Conservation (phyloP, 2,329 filamentous ascomycete species). For the Colletotrichum musicola region DNA sequence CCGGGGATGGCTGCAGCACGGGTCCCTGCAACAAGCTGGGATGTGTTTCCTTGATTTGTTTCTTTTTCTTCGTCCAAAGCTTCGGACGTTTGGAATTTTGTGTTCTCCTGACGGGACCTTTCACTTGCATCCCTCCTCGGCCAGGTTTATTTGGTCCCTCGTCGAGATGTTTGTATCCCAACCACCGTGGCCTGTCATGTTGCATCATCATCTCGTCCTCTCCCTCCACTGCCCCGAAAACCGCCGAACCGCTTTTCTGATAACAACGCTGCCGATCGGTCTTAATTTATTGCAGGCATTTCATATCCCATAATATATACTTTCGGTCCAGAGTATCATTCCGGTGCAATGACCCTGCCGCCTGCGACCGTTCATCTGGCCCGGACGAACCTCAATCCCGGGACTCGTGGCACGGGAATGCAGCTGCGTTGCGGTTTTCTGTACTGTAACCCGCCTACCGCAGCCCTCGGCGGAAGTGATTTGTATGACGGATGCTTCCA, state of each 20-base stretch:
- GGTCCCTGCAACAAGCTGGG: constrained; percentile 4
- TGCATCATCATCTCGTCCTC: too few relatives aligned
- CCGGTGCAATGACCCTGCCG: constrained; percentile 10
- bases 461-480: constrained; percentile 17
- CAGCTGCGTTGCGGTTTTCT: constrained; percentile 10
- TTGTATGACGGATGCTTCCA: constrained; percentile 15
- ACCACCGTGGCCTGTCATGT: too few relatives aligned
- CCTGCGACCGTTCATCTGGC: constrained; percentile 22
- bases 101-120: background rate
- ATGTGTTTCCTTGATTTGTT: constrained; percentile 16
- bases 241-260: too few relatives aligned
- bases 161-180: too few relatives aligned
- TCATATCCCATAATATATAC: too few relatives aligned
- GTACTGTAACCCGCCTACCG: constrained; percentile 4
- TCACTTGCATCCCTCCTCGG: too few relatives aligned
- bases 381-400: constrained; percentile 25
- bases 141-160: too few relatives aligned
- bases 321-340: background rate
- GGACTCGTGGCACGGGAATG: constrained; percentile 17
- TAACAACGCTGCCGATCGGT: too few relatives aligned
- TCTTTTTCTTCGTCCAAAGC: constrained; percentile 16
- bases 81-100: background rate
- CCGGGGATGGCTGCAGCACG: constrained; percentile 21
- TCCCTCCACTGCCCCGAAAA: too few relatives aligned
- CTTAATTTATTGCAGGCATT: too few relatives aligned